These are phyloP conservation scores for Gossypium mustelinum DNA, from an alignment of 345 rosid species.

Conservation along the genomic window DNA sequence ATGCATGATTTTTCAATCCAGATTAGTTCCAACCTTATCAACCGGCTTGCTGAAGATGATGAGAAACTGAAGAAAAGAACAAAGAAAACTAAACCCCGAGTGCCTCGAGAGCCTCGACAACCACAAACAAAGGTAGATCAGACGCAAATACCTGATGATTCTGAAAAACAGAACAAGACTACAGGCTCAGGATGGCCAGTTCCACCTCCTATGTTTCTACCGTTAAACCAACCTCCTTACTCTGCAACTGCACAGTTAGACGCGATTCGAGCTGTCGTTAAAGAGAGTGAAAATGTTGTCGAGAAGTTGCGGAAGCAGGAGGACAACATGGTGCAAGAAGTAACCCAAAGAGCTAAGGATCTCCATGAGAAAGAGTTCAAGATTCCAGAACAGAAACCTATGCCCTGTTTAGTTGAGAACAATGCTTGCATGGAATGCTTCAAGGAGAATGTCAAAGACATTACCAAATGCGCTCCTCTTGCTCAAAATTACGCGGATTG, in stretches of 20 bases:
- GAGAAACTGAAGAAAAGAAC: conserved; percentile 58
- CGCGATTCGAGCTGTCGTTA: conserved; percentile 55
- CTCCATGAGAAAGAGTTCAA: conserved; percentile 87
- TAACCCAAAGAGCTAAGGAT: conserved; percentile 75
- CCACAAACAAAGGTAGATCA: conserved; percentile 40
- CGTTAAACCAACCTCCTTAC: conserved; percentile 36
- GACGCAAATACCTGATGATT: conserved; percentile 38
- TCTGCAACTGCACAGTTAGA: conserved; percentile 53
- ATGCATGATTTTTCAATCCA: conserved; percentile 85
- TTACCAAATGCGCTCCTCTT: conserved; percentile 61
- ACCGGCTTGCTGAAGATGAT: conserved; percentile 45
- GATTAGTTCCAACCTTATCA: conserved; percentile 63
- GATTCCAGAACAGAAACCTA: conserved; percentile 75
- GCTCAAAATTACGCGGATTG: conserved; percentile 64
- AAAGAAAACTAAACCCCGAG: conserved; percentile 58
- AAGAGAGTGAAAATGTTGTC: conserved; percentile 67
- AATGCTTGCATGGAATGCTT: conserved; percentile 77
- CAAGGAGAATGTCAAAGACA: conserved; percentile 54
- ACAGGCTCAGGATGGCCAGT: conserved; percentile 47
- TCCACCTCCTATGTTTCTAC: conserved; percentile 60
- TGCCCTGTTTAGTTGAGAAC: conserved; percentile 74
- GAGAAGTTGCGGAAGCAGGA: conserved; percentile 75
- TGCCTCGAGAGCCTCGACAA: conserved; percentile 29
- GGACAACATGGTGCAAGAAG: conserved; percentile 55
- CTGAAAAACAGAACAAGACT: conserved; percentile 37